Conservation (phyloP, 2,329 filamentous ascomycete species). For the Aspergillus fischeri region DNA sequence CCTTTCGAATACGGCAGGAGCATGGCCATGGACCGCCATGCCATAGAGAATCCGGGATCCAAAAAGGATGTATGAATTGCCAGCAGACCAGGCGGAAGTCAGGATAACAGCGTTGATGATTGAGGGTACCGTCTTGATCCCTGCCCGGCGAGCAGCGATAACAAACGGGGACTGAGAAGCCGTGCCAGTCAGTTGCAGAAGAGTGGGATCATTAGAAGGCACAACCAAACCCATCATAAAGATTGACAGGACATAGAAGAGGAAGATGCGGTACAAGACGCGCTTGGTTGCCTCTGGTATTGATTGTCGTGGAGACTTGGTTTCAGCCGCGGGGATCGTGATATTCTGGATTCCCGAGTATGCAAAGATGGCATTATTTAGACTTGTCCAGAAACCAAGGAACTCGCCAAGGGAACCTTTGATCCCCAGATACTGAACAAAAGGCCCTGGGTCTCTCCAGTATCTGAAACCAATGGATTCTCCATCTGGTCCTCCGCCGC, state of each 20-base stretch:
- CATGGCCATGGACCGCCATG: conserved; percentile 36
- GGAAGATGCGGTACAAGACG: conserved; percentile 51
- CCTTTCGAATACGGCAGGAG: conserved; percentile 29
- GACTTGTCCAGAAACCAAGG: conserved; percentile 14
- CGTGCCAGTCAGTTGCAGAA: conserved; percentile 40
- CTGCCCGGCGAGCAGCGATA: conserved; percentile 45
- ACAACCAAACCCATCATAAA: conserved; percentile 51
- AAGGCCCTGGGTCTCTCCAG: conserved; percentile 13
- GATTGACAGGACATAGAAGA: conserved; percentile 56
- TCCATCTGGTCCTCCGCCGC: conserved; percentile 14
- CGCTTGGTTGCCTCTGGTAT: conserved; percentile 52
- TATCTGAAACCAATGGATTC: conserved; percentile 13
- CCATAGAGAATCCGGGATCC: conserved; percentile 37
- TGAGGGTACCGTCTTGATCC: conserved; percentile 38
- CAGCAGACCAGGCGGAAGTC: conserved; percentile 39
- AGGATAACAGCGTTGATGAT: conserved; percentile 41
- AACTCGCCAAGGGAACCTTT: conserved; percentile 15
- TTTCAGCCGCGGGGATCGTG: conserved; percentile 53
- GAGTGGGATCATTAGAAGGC: conserved; percentile 43
- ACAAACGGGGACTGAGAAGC: conserved; percentile 50
- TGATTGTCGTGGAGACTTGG: conserved; percentile 46
- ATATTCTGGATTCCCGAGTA: conserved; percentile 44
- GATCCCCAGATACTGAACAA: conserved; percentile 11
- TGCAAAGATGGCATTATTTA: conserved; percentile 14
- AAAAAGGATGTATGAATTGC: conserved; percentile 38